phyloP scores from a whole-genome alignment of 2,329 filamentous ascomycete species.

The Teratosphaeria destructans region DNA sequence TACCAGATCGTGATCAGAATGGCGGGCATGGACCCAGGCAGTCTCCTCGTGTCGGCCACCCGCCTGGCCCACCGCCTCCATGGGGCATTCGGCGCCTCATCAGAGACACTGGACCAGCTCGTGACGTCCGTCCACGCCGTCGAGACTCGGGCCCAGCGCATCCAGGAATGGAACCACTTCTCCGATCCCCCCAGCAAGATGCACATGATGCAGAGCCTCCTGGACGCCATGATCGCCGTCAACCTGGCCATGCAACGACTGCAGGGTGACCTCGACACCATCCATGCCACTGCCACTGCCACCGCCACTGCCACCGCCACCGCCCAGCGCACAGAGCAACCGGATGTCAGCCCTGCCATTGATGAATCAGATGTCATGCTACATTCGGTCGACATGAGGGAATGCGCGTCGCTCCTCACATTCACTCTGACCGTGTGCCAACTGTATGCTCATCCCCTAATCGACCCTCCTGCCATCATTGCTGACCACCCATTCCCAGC shows the following conservation, averaged over 20 bases:
- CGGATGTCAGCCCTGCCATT: background rate
- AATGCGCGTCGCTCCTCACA: constrained; percentile 7
- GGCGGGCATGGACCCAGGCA: background rate
- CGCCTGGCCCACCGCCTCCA: background rate
- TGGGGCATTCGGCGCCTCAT: background rate
- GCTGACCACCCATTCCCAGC: background rate
- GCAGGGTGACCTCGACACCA: constrained; percentile 2
- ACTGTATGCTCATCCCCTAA: background rate
- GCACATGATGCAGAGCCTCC: constrained; percentile 5
- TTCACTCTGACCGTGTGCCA: constrained; percentile 10
- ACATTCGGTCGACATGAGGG: constrained; percentile 9
- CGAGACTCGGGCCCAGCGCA: constrained; percentile 3
- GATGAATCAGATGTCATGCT: constrained; percentile 5
- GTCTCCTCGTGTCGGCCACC: background rate
- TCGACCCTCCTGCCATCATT: no score
- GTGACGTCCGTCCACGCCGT: background rate
- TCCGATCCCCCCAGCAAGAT: constrained; percentile 4
- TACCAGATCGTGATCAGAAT: background rate
- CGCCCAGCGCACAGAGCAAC: background rate
- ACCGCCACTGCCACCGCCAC: background rate
- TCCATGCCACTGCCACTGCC: background rate
- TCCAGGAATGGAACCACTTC: constrained; percentile 13
- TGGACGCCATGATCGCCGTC: constrained; percentile 8
- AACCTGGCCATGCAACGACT: constrained; percentile 7
- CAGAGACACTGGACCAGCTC: background rate